A percentile compares a stretch with the other conserved stretches of the same genome.
phyloP scores from a whole-genome alignment of 2,329 filamentous ascomycete genomes.

The Diaporthe nobilis region DNA sequence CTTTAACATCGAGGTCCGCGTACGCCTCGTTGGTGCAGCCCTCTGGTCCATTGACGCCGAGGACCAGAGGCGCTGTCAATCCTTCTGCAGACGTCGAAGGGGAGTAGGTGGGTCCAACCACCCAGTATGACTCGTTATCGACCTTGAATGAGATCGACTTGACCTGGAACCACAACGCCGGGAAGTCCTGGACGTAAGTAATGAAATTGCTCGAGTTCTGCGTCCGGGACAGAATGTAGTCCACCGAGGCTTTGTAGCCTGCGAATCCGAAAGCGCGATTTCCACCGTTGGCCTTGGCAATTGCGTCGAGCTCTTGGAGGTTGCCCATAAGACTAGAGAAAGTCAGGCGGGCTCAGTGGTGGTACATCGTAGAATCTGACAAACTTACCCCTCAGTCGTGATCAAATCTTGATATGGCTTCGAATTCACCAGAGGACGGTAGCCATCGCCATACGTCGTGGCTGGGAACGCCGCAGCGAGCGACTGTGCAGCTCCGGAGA shows the following conservation, averaged over 20 bases:
- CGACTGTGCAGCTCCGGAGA: neutral
- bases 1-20: neutral
- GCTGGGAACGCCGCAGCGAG: neutral
- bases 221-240: conserved; percentile 61
- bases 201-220: neutral
- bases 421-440: neutral
- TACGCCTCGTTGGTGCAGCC: conserved; percentile 23
- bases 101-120: conserved; percentile 15
- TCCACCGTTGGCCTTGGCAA: conserved; percentile 68
- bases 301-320: conserved; percentile 55
- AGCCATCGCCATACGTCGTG: neutral
- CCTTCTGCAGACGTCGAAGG: conserved; percentile 9
- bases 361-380: neutral
- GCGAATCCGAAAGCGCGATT: conserved; percentile 73
- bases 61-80: neutral
- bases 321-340: conserved; percentile 9
- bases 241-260: conserved; percentile 70
- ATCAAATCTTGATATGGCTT: conserved; percentile 19
- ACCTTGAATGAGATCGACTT: conserved; percentile 20
- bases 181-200: conserved; percentile 16
- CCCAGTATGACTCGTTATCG: neutral
- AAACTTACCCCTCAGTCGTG: conserved; percentile 12
- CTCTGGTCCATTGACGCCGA: neutral
- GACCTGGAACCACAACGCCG: conserved; percentile 1
- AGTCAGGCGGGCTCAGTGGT: neutral